A percentile compares a stretch with the other conserved stretches of the same genome.
Evolutionary conservation across 352 stramenopile species (phyloP).

Genomic region (Globisporangium lucens): DNA sequence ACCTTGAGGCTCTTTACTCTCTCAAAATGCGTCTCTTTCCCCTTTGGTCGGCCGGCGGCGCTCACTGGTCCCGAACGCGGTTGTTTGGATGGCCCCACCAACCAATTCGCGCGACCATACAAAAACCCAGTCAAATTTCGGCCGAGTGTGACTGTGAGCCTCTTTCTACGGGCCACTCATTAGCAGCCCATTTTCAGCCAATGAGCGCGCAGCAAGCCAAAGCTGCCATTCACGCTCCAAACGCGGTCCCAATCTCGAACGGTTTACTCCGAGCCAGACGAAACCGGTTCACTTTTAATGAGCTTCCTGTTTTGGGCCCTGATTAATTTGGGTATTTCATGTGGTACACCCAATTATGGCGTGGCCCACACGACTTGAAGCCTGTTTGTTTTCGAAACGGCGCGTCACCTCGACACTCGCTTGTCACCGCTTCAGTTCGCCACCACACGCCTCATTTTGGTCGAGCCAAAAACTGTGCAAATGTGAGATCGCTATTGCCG

Average conservation of each 20-base stretch:
- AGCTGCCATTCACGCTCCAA: not conserved
- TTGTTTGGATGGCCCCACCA: conserved; percentile 14
- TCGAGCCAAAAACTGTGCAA: not conserved
- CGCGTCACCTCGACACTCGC: conserved; percentile 1
- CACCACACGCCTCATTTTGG: not conserved
- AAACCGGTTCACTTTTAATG: not conserved
- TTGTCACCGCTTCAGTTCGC: conserved; percentile 9
- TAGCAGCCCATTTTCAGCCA: not conserved
- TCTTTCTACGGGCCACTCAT: conserved; percentile 12
- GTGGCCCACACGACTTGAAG: not conserved
- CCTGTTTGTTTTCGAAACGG: not conserved
- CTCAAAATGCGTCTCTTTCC: conserved; percentile 26
- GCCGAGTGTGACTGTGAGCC: not conserved
- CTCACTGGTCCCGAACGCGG: conserved; percentile 5
- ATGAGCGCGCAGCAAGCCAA: not conserved
- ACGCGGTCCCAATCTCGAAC: not conserved
- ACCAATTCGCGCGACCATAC: conserved; percentile 17
- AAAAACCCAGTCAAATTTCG: conserved; percentile 15
- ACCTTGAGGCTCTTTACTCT: conserved; percentile 27
- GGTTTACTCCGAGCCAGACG: not conserved
- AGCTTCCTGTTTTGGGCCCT: not conserved
- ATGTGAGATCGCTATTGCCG: not conserved
- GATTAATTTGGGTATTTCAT: not conserved
- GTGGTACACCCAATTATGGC: not conserved
- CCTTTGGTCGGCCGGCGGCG: conserved; percentile 5